Conservation (phyloP, 495 filamentous ascomycete species). For the Lasiosphaeria ovina region DNA sequence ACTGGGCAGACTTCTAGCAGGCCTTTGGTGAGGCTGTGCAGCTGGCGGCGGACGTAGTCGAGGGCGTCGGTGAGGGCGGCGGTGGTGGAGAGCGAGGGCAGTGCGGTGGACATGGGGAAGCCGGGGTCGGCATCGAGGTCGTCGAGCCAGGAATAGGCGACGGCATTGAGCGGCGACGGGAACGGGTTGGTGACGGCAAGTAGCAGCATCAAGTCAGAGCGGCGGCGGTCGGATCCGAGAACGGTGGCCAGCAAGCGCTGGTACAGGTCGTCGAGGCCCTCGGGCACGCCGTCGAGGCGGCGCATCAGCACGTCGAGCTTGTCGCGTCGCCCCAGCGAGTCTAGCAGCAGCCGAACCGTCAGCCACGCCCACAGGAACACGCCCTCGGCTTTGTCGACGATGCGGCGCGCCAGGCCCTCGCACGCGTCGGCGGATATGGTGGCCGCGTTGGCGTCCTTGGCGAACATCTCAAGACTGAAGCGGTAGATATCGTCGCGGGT, state of each 20-base stretch:
- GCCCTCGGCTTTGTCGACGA: conserved; percentile 27
- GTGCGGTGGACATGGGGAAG: background rate
- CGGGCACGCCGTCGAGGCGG: background rate
- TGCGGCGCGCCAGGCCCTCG: conserved; percentile 6
- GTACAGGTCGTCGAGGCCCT: conserved; percentile 6
- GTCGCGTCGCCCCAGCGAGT: background rate
- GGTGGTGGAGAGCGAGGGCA: background rate
- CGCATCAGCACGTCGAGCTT: background rate
- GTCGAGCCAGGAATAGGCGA: conserved; percentile 8
- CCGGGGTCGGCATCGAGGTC: background rate
- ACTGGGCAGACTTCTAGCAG: conserved; percentile 6
- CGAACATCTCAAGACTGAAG: conserved; percentile 16
- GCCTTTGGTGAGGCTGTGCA: conserved; percentile 8
- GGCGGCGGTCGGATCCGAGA: background rate
- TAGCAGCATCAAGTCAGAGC: conserved; percentile 1
- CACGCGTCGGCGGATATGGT: background rate
- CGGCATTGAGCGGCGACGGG: background rate
- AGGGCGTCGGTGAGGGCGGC: background rate
- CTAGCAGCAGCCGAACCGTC: conserved; percentile 10
- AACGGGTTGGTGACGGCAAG: conserved; percentile 6
- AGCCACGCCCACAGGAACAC: conserved; percentile 35
- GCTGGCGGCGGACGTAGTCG: conserved; percentile 6
- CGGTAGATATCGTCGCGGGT: conserved; percentile 26
- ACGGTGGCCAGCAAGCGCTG: conserved; percentile 6
- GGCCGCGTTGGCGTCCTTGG: conserved; percentile 6